phyloP scores from a whole-genome alignment of 352 stramenopile species.

The Blastocystis sp. region DNA sequence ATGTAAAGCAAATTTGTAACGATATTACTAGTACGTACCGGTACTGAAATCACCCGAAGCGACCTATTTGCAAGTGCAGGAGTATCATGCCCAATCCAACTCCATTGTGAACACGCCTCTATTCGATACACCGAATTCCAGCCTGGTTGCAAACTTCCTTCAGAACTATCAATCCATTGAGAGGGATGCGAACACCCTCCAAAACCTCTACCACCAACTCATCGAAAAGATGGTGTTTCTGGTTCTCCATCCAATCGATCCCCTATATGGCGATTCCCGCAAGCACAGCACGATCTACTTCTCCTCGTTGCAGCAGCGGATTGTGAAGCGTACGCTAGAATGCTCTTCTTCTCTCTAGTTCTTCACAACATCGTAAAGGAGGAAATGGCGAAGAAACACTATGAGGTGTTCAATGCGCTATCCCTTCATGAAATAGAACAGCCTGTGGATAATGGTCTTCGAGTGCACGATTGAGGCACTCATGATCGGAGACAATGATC shows the following conservation, averaged over 20 bases:
- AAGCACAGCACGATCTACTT: neutral
- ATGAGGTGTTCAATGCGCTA: neutral
- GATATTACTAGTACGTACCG: neutral
- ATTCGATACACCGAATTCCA: neutral
- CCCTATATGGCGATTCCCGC: neutral
- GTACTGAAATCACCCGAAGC: neutral
- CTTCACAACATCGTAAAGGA: neutral
- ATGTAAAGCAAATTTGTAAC: neutral
- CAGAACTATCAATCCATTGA: neutral
- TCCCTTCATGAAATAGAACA: neutral
- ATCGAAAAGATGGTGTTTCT: neutral
- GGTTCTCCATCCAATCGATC: neutral
- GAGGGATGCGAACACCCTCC: neutral
- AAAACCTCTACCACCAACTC: neutral
- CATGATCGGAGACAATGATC: neutral
- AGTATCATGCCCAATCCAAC: neutral
- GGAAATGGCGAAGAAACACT: neutral
- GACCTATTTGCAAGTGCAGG: neutral
- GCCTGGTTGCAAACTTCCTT: neutral
- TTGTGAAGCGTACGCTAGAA: neutral
- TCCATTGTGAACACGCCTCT: neutral
- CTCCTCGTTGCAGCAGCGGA: neutral
- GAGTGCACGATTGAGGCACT: neutral
- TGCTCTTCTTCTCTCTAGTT: neutral
- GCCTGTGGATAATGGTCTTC: neutral